Evolutionary conservation across 1,284 basidiomycete species (phyloP).

Genomic region (Moesziomyces globuligerus): DNA sequence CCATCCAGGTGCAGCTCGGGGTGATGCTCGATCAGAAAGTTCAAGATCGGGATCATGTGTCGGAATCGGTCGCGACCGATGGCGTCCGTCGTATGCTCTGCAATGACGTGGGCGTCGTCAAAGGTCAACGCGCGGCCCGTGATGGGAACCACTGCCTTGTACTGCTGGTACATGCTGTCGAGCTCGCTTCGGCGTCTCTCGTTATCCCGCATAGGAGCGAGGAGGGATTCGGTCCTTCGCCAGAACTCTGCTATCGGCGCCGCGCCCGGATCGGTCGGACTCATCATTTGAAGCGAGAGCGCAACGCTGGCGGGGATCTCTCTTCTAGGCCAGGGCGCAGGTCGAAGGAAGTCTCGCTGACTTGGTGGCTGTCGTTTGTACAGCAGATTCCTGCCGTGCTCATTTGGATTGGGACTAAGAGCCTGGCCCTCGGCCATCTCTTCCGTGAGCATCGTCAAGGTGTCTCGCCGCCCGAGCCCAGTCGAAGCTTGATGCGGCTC

Average conservation of each 20-base stretch:
- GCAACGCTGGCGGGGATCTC: neutral
- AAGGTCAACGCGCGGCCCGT: neutral
- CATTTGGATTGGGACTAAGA: neutral
- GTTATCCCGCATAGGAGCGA: neutral
- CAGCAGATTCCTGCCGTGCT: neutral
- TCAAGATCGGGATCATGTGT: slow-evolving; percentile 8
- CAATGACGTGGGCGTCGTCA: neutral
- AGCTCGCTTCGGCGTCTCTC: neutral
- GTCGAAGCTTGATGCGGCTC: neutral
- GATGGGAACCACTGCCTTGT: neutral
- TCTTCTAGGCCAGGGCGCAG: neutral
- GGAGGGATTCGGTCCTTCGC: neutral
- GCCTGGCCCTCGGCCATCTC: neutral
- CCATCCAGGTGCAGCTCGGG: neutral
- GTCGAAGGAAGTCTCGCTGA: neutral
- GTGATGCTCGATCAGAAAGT: slow-evolving; percentile 3
- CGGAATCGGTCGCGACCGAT: slow-evolving; percentile 11
- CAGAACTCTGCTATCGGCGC: neutral
- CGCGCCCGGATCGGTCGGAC: neutral
- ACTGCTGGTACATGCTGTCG: neutral
- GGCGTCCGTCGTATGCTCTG: neutral
- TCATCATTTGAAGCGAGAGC: neutral
- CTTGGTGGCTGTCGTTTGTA: neutral
- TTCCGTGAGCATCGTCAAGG: neutral
- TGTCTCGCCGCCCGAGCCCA: neutral